Evolutionary conservation across 495 filamentous ascomycete species (phyloP).

Genomic region (Penicillium desertorum): DNA sequence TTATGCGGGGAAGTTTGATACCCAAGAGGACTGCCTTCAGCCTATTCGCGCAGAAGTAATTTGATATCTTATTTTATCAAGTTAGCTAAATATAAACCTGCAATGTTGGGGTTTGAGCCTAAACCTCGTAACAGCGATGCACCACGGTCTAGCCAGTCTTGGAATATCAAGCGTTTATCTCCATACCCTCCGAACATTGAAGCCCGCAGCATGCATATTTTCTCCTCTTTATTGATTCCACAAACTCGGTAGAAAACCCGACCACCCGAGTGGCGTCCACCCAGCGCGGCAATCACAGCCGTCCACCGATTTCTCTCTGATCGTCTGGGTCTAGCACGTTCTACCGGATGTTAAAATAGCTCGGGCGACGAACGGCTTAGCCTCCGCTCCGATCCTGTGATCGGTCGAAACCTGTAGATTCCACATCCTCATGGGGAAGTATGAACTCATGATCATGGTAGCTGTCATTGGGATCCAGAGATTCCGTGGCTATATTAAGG

Average conservation of each 20-base stretch:
- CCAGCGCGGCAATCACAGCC: slow-evolving; percentile 18
- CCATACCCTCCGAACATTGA: neutral
- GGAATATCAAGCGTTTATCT: neutral
- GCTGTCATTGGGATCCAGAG: neutral
- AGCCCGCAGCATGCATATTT: neutral
- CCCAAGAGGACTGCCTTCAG: neutral
- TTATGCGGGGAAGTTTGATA: neutral
- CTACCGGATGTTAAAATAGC: neutral
- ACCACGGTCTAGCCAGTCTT: neutral
- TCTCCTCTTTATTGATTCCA: neutral
- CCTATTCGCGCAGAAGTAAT: neutral
- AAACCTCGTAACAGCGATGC: too few relatives aligned
- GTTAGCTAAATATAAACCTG: neutral
- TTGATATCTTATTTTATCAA: neutral
- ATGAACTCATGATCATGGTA: slow-evolving; percentile 1
- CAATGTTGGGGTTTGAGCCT: too few relatives aligned
- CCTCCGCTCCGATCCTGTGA: slow-evolving; percentile 29
- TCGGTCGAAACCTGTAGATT: slow-evolving; percentile 14
- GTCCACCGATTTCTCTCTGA: slow-evolving; percentile 11
- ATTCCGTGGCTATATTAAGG: neutral
- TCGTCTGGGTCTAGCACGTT: neutral
- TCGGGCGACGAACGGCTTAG: slow-evolving; percentile 7
- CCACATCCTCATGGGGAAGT: slow-evolving; percentile 9
- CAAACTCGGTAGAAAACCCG: slow-evolving; percentile 15
- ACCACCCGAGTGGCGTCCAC: slow-evolving; percentile 20